Base-by-base conservation (phyloP, 1,284 basidiomycete species). In the Heterobasidion irregulare region DNA sequence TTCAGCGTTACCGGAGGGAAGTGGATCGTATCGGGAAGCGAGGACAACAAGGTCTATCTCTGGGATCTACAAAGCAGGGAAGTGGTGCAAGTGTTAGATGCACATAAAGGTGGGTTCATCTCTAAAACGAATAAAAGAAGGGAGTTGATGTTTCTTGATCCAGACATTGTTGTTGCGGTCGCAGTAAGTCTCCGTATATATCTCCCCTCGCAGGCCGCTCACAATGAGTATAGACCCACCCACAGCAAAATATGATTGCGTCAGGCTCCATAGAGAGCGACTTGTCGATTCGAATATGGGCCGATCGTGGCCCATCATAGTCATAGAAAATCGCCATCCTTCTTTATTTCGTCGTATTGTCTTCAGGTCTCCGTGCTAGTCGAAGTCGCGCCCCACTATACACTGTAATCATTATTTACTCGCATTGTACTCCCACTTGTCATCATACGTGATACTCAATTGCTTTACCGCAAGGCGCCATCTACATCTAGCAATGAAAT, bases 21-120 rank as follows among this genome's bases (percentile, higher is more conserved):
- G 66, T 94, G 89, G 85, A 90, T 98, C 59, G 80, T 97, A 0
- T 84, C 89, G 0, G 96, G 94, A 0, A 92, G 89, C 62, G 96
- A 98, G 70, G 94, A 98, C 66, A 79, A 89, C 63, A 90, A 89
- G 62, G 80, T 92, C 8, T 87, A 93, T 57, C 77, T 97, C 6
- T 98, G 94, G 94, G 93, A 98, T 69, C 66, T 98, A 34, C 94
- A 98, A 66, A 88, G 83, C 5, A 80, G 92, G 18, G 81, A 90
- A 62, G 77, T 95, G 47, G 82, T 94, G 5, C 86, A 90, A 61
- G 77, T 84, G 0, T 75, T 96, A 48, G 83, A 88, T 57, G 91
- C 83, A 2, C 92, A 94, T 70, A 75, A 74, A 49, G 89, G 86
- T 87, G 51, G 55, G 32, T 8, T 53, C 2, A 19, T 48, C 18